Evolutionary conservation across 2,329 filamentous ascomycete genomes (phyloP).

Genomic region (Colletotrichum plurivorum): DNA sequence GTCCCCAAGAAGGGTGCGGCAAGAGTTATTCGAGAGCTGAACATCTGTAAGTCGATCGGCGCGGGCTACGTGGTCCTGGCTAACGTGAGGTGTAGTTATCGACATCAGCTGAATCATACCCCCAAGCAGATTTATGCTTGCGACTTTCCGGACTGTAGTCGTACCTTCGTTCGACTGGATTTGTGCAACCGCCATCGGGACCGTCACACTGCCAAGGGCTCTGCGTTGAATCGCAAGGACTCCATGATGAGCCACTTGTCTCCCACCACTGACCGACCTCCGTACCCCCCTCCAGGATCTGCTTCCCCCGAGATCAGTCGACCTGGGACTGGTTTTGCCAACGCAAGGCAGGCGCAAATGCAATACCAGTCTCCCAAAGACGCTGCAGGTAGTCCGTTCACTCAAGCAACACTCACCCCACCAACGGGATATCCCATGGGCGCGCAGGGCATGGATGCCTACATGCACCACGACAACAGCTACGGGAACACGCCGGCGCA

Average conservation of each 20-base stretch:
- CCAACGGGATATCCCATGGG: slow-evolving; percentile 49
- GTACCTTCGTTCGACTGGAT: slow-evolving; percentile 94
- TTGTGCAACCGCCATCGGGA: slow-evolving; percentile 89
- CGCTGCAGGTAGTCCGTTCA: slow-evolving; percentile 60
- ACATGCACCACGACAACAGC: slow-evolving; percentile 57
- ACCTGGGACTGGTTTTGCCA: slow-evolving; percentile 57
- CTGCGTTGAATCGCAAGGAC: slow-evolving; percentile 82
- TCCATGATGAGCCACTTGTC: slow-evolving; percentile 70
- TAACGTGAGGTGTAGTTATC: slow-evolving; percentile 67
- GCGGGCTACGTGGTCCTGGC: slow-evolving; percentile 18
- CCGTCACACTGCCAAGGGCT: slow-evolving; percentile 84
- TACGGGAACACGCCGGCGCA: slow-evolving; percentile 51
- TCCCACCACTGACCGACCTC: slow-evolving; percentile 57
- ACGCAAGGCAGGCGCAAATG: slow-evolving; percentile 55
- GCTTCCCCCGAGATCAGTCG: slow-evolving; percentile 64
- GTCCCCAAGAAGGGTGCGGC: slow-evolving; percentile 87
- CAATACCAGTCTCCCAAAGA: slow-evolving; percentile 64
- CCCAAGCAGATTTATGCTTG: slow-evolving; percentile 96
- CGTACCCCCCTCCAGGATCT: slow-evolving; percentile 57
- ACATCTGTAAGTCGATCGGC: slow-evolving; percentile 80
- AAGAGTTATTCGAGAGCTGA: slow-evolving; percentile 98
- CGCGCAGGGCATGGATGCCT: slow-evolving; percentile 56
- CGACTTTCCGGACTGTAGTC: slow-evolving; percentile 90
- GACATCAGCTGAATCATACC: slow-evolving; percentile 95
- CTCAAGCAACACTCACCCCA: slow-evolving; percentile 61